A percentile compares a stretch with the other conserved stretches of the same genome.
Conservation (phyloP, 2,329 filamentous ascomycete species). For the Dothistroma pini region DNA sequence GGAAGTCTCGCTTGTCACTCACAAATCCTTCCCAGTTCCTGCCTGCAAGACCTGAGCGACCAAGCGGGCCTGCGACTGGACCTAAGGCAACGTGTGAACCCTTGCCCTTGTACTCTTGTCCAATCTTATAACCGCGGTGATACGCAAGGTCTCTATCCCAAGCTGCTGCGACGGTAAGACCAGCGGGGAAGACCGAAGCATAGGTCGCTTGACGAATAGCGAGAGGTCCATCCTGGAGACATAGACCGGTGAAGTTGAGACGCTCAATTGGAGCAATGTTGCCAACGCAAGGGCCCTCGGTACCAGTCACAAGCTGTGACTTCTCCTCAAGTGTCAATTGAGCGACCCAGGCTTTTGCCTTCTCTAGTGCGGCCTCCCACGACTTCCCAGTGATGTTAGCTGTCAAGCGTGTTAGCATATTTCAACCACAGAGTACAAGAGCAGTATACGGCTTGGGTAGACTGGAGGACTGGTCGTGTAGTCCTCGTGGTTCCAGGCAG, state of each 20-base stretch:
- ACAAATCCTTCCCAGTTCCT: constrained; percentile 35
- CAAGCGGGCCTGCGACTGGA: constrained; percentile 33
- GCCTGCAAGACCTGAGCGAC: constrained; percentile 29
- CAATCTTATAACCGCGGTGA: constrained; percentile 35
- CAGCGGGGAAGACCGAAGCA: constrained; percentile 38
- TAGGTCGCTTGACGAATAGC: constrained; percentile 53
- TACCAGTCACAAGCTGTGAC: constrained; percentile 35
- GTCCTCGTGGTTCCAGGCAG: constrained; percentile 24
- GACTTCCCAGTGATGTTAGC: constrained; percentile 23
- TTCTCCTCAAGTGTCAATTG: constrained; percentile 41
- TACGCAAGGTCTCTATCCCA: constrained; percentile 39
- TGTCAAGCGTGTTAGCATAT: constrained; percentile 1
- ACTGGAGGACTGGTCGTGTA: constrained; percentile 20
- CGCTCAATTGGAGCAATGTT: constrained; percentile 33
- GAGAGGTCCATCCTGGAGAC: constrained; percentile 56
- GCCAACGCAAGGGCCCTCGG: constrained; percentile 28
- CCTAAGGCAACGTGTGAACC: constrained; percentile 33
- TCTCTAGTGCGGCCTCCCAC: constrained; percentile 40
- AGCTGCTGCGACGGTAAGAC: constrained; percentile 37
- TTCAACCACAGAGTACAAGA: too few relatives aligned
- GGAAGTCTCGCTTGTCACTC: neutral
- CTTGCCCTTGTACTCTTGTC: constrained; percentile 34
- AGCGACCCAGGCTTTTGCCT: constrained; percentile 39
- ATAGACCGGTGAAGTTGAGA: constrained; percentile 37
- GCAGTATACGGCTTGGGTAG: constrained; percentile 19